Conservation (phyloP, 176 grass and related monocot genomes). For the Triticum aestivum region IWGSC_CS_RefSeq_v2.1 NC_057808.1:68865829-68866328, state of each 20-base stretch:
- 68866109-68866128: not conserved
- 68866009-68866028: constrained; percentile 68
- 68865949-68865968: constrained; percentile 89
- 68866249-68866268: constrained; percentile 60
- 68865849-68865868: constrained; percentile 60
- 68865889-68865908: not conserved
- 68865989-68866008: constrained; percentile 50
- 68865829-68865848: constrained; percentile 64
- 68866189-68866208: constrained; percentile 51
- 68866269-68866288: constrained; percentile 81
- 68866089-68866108: not conserved
- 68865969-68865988: constrained; percentile 70
- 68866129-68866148: not conserved
- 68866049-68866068: constrained; percentile 60
- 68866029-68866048: constrained; percentile 48
- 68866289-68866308: constrained; percentile 18
- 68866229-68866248: constrained; percentile 77
- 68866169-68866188: constrained; percentile 66
- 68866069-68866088: constrained; percentile 70
- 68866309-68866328: not conserved
- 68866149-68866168: not conserved
- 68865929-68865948: constrained; percentile 51
- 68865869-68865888: constrained; percentile 31
- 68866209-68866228: constrained; percentile 78
- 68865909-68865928: not conserved